phyloP scores from a whole-genome alignment of 305 asterid species.

The Ajuga reptans region DNA sequence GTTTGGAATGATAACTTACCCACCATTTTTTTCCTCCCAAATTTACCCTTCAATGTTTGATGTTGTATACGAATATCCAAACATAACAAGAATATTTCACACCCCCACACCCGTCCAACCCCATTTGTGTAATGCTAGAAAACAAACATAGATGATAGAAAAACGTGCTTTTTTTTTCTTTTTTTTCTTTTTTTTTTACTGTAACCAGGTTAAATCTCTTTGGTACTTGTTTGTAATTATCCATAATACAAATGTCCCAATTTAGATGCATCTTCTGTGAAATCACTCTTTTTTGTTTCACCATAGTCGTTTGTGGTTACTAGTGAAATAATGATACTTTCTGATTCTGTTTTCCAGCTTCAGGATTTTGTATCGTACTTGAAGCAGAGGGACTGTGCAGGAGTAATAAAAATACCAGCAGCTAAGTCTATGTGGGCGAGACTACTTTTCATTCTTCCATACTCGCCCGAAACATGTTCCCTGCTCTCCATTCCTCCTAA shows the following conservation, averaged over 20 bases:
- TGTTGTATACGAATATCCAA: too few relatives aligned
- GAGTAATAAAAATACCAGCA: constrained; percentile 83
- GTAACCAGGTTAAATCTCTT: too few relatives aligned
- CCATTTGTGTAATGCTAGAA: too few relatives aligned
- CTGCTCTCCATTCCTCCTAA: constrained; percentile 69
- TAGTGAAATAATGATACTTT: background rate
- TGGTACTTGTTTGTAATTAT: too few relatives aligned
- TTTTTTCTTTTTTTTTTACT: too few relatives aligned
- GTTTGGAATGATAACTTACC: too few relatives aligned
- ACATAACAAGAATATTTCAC: too few relatives aligned
- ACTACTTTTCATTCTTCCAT: constrained; percentile 75
- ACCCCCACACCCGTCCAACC: too few relatives aligned
- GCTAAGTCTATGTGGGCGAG: constrained; percentile 71
- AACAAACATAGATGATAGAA: too few relatives aligned
- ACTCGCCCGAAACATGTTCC: constrained; percentile 60
- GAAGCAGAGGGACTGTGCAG: constrained; percentile 95
- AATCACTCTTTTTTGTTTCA: background rate
- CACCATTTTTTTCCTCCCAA: too few relatives aligned
- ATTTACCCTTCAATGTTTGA: too few relatives aligned
- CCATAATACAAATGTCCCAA: background rate
- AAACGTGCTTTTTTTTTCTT: too few relatives aligned
- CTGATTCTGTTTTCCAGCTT: constrained; percentile 43
- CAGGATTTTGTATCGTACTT: constrained; percentile 74
- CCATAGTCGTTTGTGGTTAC: background rate
- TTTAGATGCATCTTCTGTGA: background rate